Percentiles rank a stretch among this genome's conserved stretches.
These are phyloP conservation scores for Apium graveolens DNA, from an alignment of 129 eudicot genomes.

Conservation along the genomic window DNA sequence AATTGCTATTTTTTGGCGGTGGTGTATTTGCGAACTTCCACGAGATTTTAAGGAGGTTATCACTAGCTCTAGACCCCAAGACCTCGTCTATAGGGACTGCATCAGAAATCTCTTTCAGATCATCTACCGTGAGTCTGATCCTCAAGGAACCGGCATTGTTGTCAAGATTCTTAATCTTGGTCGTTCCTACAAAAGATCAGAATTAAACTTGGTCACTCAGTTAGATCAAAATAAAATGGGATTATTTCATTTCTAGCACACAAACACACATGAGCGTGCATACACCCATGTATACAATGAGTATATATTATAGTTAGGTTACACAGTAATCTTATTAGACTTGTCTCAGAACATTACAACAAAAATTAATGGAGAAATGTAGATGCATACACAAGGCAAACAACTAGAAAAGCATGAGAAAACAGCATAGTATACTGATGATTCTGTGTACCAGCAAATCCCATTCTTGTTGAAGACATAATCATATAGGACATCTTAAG, in stretches of 20 bases:
- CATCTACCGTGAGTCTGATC: slow-evolving; percentile 25
- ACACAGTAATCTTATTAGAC: background rate
- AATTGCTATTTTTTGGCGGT: slow-evolving; percentile 8
- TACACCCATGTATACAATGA: background rate
- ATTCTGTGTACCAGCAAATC: background rate
- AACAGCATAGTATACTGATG: background rate
- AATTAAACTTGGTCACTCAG: background rate
- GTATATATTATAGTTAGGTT: background rate
- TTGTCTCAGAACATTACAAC: background rate
- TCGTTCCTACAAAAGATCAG: slow-evolving; percentile 15
- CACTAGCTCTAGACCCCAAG: slow-evolving; percentile 21
- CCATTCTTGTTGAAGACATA: background rate
- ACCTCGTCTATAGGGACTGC: slow-evolving; percentile 24
- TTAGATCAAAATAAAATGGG: background rate
- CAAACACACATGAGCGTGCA: background rate
- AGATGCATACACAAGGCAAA: background rate
- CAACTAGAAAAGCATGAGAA: background rate
- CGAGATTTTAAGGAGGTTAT: background rate
- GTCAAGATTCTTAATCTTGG: slow-evolving; percentile 26
- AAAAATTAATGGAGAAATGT: background rate
- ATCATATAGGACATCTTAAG: background rate
- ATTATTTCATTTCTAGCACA: background rate
- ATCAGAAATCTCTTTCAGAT: slow-evolving; percentile 23
- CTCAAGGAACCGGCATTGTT: slow-evolving; percentile 15
- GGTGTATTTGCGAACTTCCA: slow-evolving; percentile 36